Evolutionary conservation across 2,329 filamentous ascomycete species (phyloP), one percentile per base, ranked within the genome.

Genomic region (Aphanoascus verrucosus): DNA sequence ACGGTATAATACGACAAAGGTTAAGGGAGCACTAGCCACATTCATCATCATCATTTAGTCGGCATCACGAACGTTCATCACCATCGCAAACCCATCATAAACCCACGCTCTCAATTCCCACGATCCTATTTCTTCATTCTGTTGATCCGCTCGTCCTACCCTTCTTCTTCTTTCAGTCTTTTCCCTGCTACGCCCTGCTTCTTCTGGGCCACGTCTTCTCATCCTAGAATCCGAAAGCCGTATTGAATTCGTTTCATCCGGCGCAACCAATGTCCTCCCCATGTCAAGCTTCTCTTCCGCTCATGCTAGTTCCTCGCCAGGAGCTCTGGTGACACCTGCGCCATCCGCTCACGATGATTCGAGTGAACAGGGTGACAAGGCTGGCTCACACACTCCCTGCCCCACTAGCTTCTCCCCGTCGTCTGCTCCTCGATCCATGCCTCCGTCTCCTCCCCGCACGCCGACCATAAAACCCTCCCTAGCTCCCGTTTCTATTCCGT

Each of bases 191-290:
- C 40, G 32, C 35, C 40, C 44, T 44, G 14, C 45, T n/a, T 45
- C n/a, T 19, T 49, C 32, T 32, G 44, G 38, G 7, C 44, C 35
- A 34, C 32, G 15, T 44, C 4, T 14, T n/a, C 34, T 44, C 31
- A 15, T 42, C 23, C 31, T 34, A 15, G 15, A 44, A 44, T 40
- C 38, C 40, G 28, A 40, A 44, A 44, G 20, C 41, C 32, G 32
- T 23, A 47, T 53, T 47, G 34, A 17, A 19, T 8, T 37, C 34
- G 44, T 54, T 48, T 49, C 45, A 49, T 37, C 44, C 20, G 45
- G 57, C 62, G 62, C 68, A 65, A 71, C 72, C 70, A 72, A 75
- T 76, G 73, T 74, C 65, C 67, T 70, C 68, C 67, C 67, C 73
- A 76, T 76, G 73, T 75, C 73, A 71, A 72, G 65, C 55, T 67